These are phyloP conservation scores for Maudiozyma turicensis DNA, from an alignment of 805 yeast genomes.

Conservation along the genomic window DNA sequence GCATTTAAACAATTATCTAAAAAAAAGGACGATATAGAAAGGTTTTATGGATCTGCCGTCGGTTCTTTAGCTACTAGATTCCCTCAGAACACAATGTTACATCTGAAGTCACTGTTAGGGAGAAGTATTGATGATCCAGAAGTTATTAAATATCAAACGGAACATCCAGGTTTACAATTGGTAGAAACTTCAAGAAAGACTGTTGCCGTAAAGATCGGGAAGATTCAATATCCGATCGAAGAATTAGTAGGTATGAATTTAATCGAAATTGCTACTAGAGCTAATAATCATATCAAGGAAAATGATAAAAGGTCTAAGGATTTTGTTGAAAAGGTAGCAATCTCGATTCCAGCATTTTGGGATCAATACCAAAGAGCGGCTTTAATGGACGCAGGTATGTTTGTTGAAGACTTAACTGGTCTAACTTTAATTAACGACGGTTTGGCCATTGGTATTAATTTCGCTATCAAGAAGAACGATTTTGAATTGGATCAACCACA, in stretches of 20 bases:
- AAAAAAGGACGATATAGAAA: conserved; percentile 41
- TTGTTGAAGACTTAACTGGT: conserved; percentile 48
- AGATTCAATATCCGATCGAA: conserved; percentile 50
- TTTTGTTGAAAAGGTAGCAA: conserved; percentile 51
- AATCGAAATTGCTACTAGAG: conserved; percentile 54
- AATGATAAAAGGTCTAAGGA: conserved; percentile 41
- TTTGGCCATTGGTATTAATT: conserved; percentile 80
- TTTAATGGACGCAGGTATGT: conserved; percentile 57
- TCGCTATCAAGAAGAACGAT: conserved; percentile 35
- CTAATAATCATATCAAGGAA: conserved; percentile 47
- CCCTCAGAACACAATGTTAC: conserved; percentile 59
- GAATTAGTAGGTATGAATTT: conserved; percentile 81
- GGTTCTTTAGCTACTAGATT: conserved; percentile 58
- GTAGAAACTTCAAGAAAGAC: conserved; percentile 40
- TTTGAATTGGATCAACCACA: conserved; percentile 31
- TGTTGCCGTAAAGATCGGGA: conserved; percentile 45
- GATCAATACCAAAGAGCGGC: conserved; percentile 58
- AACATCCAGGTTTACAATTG: conserved; percentile 54
- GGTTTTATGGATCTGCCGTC: conserved; percentile 74
- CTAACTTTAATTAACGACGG: conserved; percentile 76
- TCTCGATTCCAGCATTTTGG: conserved; percentile 71
- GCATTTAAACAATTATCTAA: conserved; percentile 40
- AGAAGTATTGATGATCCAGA: conserved; percentile 37
- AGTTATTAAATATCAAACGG: conserved; percentile 37
- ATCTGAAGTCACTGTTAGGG: conserved; percentile 67